These are phyloP conservation scores for Oryza longistaminata DNA, from an alignment of 176 grass and related monocot species.

Conservation along the genomic window DNA sequence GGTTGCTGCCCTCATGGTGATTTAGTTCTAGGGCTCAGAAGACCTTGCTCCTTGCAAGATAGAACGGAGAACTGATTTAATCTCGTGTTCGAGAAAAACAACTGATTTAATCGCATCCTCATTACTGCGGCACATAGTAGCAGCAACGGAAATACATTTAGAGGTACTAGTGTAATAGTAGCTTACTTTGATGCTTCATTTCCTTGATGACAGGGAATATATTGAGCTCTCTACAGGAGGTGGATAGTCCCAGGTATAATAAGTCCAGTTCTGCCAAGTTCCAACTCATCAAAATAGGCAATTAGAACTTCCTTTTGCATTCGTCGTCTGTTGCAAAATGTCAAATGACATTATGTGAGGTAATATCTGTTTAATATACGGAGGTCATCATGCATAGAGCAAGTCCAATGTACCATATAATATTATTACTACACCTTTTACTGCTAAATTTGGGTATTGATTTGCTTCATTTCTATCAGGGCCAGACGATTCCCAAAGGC, in stretches of 20 bases:
- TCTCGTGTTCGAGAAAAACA: too few relatives aligned
- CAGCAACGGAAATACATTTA: neutral
- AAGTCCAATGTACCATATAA: neutral
- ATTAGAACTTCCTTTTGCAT: slow-evolving; percentile 10
- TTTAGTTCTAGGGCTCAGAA: neutral
- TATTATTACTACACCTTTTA: neutral
- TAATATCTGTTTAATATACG: neutral
- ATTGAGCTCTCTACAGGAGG: neutral
- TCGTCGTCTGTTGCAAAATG: neutral
- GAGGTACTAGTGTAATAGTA: neutral
- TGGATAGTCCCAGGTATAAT: neutral
- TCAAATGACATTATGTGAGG: slow-evolving; percentile 6
- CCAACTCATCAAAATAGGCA: slow-evolving; percentile 21
- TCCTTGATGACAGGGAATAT: neutral
- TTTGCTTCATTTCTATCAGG: neutral
- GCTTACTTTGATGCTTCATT: neutral
- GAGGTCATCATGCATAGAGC: neutral
- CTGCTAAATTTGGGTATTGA: neutral
- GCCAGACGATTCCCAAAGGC: neutral
- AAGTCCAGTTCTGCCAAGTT: neutral
- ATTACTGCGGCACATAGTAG: neutral
- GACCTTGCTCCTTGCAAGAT: slow-evolving; percentile 5
- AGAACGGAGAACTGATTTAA: neutral
- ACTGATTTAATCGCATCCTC: neutral
- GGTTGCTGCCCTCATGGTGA: neutral